phyloP scores from a whole-genome alignment of 1,139 yeast genomes.

The Sugiyamaella sp. region DNA sequence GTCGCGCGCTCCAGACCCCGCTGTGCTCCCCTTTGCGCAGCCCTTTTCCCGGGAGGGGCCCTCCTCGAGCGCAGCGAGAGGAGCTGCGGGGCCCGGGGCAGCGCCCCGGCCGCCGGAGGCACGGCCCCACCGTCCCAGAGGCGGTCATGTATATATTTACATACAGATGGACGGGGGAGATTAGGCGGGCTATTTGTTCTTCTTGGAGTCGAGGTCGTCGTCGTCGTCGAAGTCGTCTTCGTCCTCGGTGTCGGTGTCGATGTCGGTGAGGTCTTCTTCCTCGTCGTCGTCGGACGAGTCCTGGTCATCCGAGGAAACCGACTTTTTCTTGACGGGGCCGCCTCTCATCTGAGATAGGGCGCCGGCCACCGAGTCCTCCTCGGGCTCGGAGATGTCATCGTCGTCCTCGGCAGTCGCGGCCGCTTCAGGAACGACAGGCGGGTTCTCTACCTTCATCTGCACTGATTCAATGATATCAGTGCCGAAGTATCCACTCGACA shows the following conservation, averaged over 20 bases:
- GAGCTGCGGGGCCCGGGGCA: neutral
- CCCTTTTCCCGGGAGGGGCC: no score
- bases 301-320: slow-evolving; percentile 28
- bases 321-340: slow-evolving; percentile 51
- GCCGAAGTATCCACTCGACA: slow-evolving; percentile 45
- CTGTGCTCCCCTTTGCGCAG: no score
- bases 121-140: neutral
- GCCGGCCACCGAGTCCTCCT: slow-evolving; percentile 79
- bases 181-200: slow-evolving; percentile 13
- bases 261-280: slow-evolving; percentile 38
- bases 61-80: neutral
- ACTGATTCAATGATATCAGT: slow-evolving; percentile 44
- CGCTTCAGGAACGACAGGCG: slow-evolving; percentile 35
- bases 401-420: slow-evolving; percentile 33
- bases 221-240: slow-evolving; percentile 29
- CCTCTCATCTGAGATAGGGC: slow-evolving; percentile 51
- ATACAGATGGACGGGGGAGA: neutral
- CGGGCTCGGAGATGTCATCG: slow-evolving; percentile 53
- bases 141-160: neutral
- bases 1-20: no score
- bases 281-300: slow-evolving; percentile 34
- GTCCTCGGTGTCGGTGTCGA: slow-evolving; percentile 38
- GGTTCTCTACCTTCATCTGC: slow-evolving; percentile 44
- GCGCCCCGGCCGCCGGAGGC: neutral
- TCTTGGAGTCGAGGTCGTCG: slow-evolving; percentile 22